Percentiles rank a stretch among this genome's conserved stretches.
Evolutionary conservation across 495 filamentous ascomycete species (phyloP).

Genomic region (Penicillium odoratum): DNA sequence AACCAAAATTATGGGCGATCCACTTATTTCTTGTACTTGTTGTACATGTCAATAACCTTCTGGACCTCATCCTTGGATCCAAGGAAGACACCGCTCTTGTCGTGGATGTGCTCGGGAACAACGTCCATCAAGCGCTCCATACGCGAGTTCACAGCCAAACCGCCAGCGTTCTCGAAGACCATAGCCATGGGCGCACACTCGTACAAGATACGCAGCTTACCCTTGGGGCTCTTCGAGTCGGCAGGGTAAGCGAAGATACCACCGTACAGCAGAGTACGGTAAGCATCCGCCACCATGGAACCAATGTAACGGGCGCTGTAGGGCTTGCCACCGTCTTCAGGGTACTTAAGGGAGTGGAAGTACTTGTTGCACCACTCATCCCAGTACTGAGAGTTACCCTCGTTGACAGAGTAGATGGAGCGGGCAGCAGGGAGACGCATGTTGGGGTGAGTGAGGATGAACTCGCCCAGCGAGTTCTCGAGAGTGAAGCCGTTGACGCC

Average conservation of each 20-base stretch:
- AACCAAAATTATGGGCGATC: not conserved
- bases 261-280: constrained; percentile 91
- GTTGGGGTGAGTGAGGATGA: constrained; percentile 95
- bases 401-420: constrained; percentile 96
- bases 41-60: constrained; percentile 76
- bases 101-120: constrained; percentile 91
- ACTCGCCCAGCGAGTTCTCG: constrained; percentile 94
- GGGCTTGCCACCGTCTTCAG: constrained; percentile 73
- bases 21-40: constrained; percentile 43
- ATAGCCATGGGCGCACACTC: constrained; percentile 99
- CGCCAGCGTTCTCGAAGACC: constrained; percentile 98
- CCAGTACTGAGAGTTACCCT: constrained; percentile 97
- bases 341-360: constrained; percentile 83
- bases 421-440: constrained; percentile 82
- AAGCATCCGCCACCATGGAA: constrained; percentile 97
- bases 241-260: constrained; percentile 97
- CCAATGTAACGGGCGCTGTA: constrained; percentile 96
- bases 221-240: constrained; percentile 97
- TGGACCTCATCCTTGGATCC: constrained; percentile 93
- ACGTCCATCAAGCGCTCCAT: constrained; percentile 89
- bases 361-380: constrained; percentile 84
- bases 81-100: constrained; percentile 93
- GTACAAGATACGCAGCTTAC: constrained; percentile 95
- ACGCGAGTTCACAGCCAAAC: constrained; percentile 83
- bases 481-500: constrained; percentile 95